Conservation (phyloP, 495 filamentous ascomycete genomes). For the Aspergillus homomorphus region DNA sequence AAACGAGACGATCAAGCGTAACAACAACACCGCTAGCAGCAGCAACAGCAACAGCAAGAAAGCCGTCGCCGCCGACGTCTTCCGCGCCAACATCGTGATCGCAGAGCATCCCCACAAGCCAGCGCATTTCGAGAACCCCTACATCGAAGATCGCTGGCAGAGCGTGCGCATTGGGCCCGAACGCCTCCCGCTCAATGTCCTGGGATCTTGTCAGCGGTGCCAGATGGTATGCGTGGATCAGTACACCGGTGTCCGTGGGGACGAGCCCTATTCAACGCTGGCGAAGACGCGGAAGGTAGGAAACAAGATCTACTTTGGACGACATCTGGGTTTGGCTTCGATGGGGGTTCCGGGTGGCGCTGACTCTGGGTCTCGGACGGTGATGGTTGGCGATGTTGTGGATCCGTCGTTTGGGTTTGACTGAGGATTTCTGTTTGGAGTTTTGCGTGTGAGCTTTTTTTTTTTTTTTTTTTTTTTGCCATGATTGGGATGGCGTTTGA, state of each 20-base stretch:
- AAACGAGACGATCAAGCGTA: constrained; percentile 65
- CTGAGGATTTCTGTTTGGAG: constrained; percentile 1
- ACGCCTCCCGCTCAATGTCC: constrained; percentile 56
- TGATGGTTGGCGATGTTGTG: constrained; percentile 47
- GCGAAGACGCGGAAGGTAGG: constrained; percentile 78
- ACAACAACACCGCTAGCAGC: constrained; percentile 16
- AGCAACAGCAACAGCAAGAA: constrained; percentile 26
- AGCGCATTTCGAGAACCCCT: constrained; percentile 49
- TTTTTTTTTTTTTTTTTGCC: neutral
- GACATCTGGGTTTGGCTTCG: constrained; percentile 55
- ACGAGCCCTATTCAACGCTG: constrained; percentile 86
- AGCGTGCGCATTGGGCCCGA: constrained; percentile 35
- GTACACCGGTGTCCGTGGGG: constrained; percentile 67
- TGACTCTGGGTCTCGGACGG: constrained; percentile 20
- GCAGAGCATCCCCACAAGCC: constrained; percentile 43
- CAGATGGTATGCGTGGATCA: constrained; percentile 97
- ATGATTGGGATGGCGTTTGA: neutral
- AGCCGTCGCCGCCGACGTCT: constrained; percentile 67
- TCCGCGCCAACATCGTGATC: constrained; percentile 83
- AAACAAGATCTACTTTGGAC: constrained; percentile 82
- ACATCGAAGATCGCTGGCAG: constrained; percentile 51
- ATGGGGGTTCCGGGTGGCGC: constrained; percentile 18
- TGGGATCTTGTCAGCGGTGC: constrained; percentile 82
- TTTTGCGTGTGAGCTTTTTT: neutral
- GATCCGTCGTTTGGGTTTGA: constrained; percentile 26